Base-by-base conservation (phyloP, 2,329 filamentous ascomycete species). In the Colletotrichum echinochloae region DNA sequence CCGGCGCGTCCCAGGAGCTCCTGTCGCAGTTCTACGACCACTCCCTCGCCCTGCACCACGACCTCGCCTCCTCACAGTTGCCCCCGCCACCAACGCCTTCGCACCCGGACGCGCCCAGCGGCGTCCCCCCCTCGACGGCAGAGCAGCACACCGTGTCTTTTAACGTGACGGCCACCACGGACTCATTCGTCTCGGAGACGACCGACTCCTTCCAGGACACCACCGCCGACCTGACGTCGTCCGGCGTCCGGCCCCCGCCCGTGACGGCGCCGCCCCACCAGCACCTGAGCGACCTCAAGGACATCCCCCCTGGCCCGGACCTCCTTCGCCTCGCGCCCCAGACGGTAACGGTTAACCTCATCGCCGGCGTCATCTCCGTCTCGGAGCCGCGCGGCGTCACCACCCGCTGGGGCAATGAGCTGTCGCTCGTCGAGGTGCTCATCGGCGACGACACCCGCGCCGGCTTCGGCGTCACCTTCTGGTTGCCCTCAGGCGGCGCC, bases 401-500 rank as follows among this genome's bases (percentile, higher is more conserved):
- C 37, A 93, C 94, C 0, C 86, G 88, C 48, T 91, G 88, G 82
- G 88, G 91, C 33, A 80, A 82, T 14, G 83, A 84, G 8, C 85
- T 91, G 61, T 88, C 92, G 7, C 85, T 97, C 3, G 83, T 95
- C 49, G 94, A 97, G 79, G 80, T 96, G 2, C 83, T 95, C 1
- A 89, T 98, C 1, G 95, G 93, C 6, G 95, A 98, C 78, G 93
- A 97, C 61, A 97, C 94, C 0, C 89, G 87, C 73, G 89, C 93
- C 0, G 92, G 92, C 2, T 97, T 98, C 80, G 89, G 87, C 35
- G 85, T 98, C 65, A 95, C 92, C 3, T 94, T 97, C 78, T 98
- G 95, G 95, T 83, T 97, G 1, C 81, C 86, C 5, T 74, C 73
- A 4, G 75, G 79, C 83, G 70, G 14, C 3, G 30, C n/a, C 33